Conservation (phyloP, 1,139 yeast genomes). For the Debaryomyces subglobosus region DNA sequence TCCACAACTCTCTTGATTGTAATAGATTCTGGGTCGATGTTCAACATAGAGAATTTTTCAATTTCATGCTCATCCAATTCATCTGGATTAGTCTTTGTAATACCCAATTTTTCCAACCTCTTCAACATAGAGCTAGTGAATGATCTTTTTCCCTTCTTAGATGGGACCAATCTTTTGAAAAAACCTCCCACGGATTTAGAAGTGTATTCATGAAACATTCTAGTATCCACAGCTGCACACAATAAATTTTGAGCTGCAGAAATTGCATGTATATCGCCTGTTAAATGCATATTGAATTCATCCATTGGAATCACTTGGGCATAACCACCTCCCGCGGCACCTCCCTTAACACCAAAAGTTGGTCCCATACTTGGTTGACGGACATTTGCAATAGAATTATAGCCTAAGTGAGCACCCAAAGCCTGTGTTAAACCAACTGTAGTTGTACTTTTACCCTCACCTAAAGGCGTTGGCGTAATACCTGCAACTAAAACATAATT, state of each 20-base stretch:
- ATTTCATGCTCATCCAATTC: slow-evolving; percentile 69
- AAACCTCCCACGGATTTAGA: slow-evolving; percentile 66
- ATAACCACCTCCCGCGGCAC: slow-evolving; percentile 90
- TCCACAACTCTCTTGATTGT: slow-evolving; percentile 81
- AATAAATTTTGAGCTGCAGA: slow-evolving; percentile 77
- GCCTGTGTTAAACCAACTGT: slow-evolving; percentile 83
- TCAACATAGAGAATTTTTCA: slow-evolving; percentile 60
- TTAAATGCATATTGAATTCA: slow-evolving; percentile 81
- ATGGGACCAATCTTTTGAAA: slow-evolving; percentile 71
- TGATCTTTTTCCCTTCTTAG: slow-evolving; percentile 62
- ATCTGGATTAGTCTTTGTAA: slow-evolving; percentile 67
- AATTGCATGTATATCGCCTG: slow-evolving; percentile 85
- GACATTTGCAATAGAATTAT: slow-evolving; percentile 74
- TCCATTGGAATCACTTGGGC: slow-evolving; percentile 89
- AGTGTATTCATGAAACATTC: slow-evolving; percentile 79
- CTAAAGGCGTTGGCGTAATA: slow-evolving; percentile 81
- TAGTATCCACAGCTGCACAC: slow-evolving; percentile 83
- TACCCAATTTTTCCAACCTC: slow-evolving; percentile 66
- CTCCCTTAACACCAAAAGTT: slow-evolving; percentile 85
- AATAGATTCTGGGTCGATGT: slow-evolving; percentile 73
- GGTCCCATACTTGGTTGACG: slow-evolving; percentile 91
- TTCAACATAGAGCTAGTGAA: slow-evolving; percentile 71
- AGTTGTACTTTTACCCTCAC: slow-evolving; percentile 83
- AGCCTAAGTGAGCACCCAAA: slow-evolving; percentile 70
- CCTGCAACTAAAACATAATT: slow-evolving; percentile 76